phyloP scores from a whole-genome alignment of 176 grass and related monocot genomes.

The Juncus inflexus region DNA sequence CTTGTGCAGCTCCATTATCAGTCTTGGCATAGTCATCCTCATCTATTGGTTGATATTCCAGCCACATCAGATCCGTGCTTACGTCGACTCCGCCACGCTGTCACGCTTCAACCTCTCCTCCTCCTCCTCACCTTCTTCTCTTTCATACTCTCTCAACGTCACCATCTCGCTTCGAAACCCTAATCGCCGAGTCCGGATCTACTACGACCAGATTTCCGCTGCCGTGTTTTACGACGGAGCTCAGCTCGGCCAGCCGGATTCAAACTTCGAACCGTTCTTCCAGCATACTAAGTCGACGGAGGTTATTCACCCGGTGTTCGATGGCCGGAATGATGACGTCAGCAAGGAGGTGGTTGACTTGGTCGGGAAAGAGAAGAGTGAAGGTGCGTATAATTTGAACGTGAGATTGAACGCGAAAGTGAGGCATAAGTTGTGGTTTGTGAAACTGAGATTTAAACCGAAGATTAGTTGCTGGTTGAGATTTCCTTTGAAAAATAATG shows the following conservation, averaged over 20 bases:
- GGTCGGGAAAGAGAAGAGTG: not conserved
- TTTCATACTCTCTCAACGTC: conserved; percentile 38
- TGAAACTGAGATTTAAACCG: conserved; percentile 12
- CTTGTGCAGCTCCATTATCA: conserved; percentile 18
- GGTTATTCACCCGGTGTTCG: not conserved
- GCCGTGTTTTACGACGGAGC: conserved; percentile 42
- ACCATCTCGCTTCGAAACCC: conserved; percentile 48
- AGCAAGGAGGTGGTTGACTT: not conserved
- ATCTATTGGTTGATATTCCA: conserved; percentile 53
- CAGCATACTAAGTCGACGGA: conserved; percentile 3
- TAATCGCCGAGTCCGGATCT: conserved; percentile 38
- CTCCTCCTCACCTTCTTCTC: not conserved
- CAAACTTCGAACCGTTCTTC: conserved; percentile 8
- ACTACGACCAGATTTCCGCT: conserved; percentile 42
- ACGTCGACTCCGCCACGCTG: conserved; percentile 38
- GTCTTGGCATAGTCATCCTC: conserved; percentile 31
- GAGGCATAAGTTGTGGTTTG: conserved; percentile 23
- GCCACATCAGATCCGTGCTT: conserved; percentile 39
- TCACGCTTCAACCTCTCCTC: conserved; percentile 38
- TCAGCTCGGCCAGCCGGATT: not conserved
- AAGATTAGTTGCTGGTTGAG: conserved; percentile 25
- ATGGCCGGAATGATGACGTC: not conserved
- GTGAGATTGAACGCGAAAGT: conserved; percentile 1
- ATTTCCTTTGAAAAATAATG: conserved; percentile 14
- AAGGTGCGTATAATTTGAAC: conserved; percentile 14